Evolutionary conservation across 2,329 filamentous ascomycete species (phyloP).

Genomic region (Davidsoniella virescens): DNA sequence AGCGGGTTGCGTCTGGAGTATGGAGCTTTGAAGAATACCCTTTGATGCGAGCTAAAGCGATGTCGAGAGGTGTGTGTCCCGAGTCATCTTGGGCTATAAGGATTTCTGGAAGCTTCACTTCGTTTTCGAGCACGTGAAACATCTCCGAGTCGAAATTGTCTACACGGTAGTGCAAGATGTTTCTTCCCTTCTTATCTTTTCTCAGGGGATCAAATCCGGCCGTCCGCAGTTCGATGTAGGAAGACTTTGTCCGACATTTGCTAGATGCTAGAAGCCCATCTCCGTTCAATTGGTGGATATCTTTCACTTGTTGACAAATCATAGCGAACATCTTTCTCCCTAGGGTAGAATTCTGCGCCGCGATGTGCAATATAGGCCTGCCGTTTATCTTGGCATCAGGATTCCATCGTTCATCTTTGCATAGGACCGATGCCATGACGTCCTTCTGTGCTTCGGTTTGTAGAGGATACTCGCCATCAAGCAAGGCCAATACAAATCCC

Average conservation of each 20-base stretch:
- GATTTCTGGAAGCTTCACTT: neutral
- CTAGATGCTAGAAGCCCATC: no score
- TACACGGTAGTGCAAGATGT: neutral
- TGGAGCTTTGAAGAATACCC: no score
- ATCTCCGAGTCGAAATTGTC: neutral
- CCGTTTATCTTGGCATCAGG: neutral
- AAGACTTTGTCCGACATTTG: no score
- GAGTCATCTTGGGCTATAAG: neutral
- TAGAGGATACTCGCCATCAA: no score
- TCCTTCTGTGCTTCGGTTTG: neutral
- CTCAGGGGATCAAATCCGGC: no score
- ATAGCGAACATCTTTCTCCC: no score
- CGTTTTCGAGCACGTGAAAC: neutral
- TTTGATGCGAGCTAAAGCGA: neutral
- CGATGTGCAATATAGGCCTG: neutral
- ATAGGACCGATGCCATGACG: neutral
- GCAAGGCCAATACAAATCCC: no score
- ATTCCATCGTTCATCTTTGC: neutral
- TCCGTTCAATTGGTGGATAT: no score
- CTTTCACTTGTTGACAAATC: no score
- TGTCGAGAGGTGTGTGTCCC: constrained; percentile 1
- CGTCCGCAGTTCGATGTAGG: no score
- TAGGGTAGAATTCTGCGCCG: neutral
- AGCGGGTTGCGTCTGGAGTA: neutral
- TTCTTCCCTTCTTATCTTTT: neutral